Base-by-base conservation (phyloP, 78 protist genomes). In the Dictyostelium brefeldianum region DNA sequence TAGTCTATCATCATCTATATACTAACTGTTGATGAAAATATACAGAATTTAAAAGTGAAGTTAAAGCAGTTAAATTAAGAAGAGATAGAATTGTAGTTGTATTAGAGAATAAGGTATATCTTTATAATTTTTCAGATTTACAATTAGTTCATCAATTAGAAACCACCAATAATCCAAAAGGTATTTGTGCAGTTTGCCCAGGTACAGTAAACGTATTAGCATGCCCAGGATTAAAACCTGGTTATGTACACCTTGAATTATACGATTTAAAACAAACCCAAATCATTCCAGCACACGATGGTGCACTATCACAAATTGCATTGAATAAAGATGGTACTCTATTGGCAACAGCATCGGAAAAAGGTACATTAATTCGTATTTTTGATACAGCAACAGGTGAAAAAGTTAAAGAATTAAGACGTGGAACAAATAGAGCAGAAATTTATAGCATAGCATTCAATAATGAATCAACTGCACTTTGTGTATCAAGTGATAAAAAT, bases 71-170 rank as follows among this genome's bases (percentile, higher is more conserved):
- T n/a, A 96, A 95, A 78, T 89, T 98, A 27, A 90, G 99, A 3
- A 83, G 99, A 14, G 99, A 98, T 56, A 81, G 98, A 64, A 96
- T 98, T 46, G 99, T 98, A 36, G 98, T 98, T 31, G 99, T 96
- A 17, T 89, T 97, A 15, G 98, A 95, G 31, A 83, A 87, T 65
- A 89, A 90, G 47, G 91, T 98, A 20, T 94, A 84, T 84, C 97
- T 98, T 51, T 98, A 97, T 96, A 96, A 96, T 74, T 98, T 98
- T 73, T 91, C 97, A 53, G 96, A 96, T 70, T 96, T 98, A 29
- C 91, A 95, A 80, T 75, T 94, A 46, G 85, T 97, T 29, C 89
- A 95, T 51, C 89, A 95, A 50, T 67, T 96, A 77, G 98, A 98
- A 46, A 98, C 99, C 8, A 46, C 92, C n/a, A 74, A 81, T 81